Conservation (phyloP, 2,329 filamentous ascomycete species). For the Diplodia scrobiculata region DNA sequence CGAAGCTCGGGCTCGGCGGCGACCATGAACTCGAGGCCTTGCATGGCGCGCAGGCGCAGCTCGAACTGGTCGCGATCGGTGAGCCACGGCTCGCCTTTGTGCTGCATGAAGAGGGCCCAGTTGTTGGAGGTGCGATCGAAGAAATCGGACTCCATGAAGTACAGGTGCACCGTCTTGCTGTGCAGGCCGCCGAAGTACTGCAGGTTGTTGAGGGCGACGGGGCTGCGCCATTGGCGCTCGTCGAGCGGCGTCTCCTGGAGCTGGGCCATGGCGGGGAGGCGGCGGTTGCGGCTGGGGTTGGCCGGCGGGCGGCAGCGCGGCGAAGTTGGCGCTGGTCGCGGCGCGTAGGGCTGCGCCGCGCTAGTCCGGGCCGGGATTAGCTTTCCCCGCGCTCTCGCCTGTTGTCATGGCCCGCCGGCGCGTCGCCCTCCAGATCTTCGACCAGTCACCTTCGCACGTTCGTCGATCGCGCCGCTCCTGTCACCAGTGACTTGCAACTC, state of each 20-base stretch:
- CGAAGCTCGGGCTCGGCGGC: constrained; percentile 59
- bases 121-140: constrained; percentile 65
- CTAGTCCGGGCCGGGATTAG: background rate
- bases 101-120: constrained; percentile 53
- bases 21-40: constrained; percentile 63
- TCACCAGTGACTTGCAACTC: constrained; percentile 21
- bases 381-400: background rate
- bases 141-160: constrained; percentile 65
- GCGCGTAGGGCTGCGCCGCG: constrained; percentile 22
- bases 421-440: constrained; percentile 29
- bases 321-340: constrained; percentile 10
- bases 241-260: constrained; percentile 39
- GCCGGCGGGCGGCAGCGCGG: constrained; percentile 27
- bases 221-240: constrained; percentile 40
- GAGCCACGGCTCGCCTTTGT: constrained; percentile 52
- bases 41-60: constrained; percentile 55
- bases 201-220: constrained; percentile 33
- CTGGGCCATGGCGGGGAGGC: constrained; percentile 34
- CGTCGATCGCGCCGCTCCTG: constrained; percentile 20
- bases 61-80: constrained; percentile 61
- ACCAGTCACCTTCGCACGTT: constrained; percentile 10
- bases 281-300: background rate
- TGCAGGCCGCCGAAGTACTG: constrained; percentile 27
- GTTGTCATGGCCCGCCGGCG: background rate
- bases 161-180: constrained; percentile 56